Base-by-base conservation (phyloP, 2,329 filamentous ascomycete genomes). In the Ophiostoma australiae region DNA sequence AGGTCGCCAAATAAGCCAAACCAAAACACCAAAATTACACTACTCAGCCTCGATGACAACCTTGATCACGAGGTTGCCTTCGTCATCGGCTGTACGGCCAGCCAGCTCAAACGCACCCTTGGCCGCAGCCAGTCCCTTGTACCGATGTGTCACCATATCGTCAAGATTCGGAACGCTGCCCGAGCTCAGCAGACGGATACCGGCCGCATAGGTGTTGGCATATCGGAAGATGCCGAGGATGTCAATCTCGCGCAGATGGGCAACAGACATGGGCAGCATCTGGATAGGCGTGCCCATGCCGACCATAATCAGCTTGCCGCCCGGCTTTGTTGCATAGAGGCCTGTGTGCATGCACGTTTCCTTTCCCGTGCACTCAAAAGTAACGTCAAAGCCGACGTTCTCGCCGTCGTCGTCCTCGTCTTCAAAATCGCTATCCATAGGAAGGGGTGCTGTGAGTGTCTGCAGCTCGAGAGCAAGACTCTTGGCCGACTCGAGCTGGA, bases 261-360 rank as follows among this genome's bases (percentile, higher is more conserved):
- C 90, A 5, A 89, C 89, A 8, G 88, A 91, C 66, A 94, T 82
- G 1, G 90, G 90, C 1, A 93, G 83, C 0, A 90, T 92, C 78
- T 93, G 90, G 69, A 92, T 86, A 0, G 91, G 90, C 5, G 87
- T 91, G 52, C 91, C 91, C 91, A 93, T 93, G 70, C 91, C 91
- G 33, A 94, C 90, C 78, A 93, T 88, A 78, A 93, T 85, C 68
- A 93, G 83, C 75, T 89, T 90, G 23, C 91, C 91, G 35, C 91
- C 91, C 0, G 90, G 84, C 72, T 84, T 84, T 11, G 90, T 89
- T 3, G 89, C 89, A 75, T 90, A 93, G 27, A 93, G 86, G n/a
- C 87, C 85, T 1, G 89, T 90, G 77, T 92, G 90, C 80, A 92
- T 89, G 77, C 90, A 92, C 0, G 86, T 84, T 73, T 91, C 90